Conservation (phyloP, 352 stramenopile species). For the Globisporangium viniferum region DNA sequence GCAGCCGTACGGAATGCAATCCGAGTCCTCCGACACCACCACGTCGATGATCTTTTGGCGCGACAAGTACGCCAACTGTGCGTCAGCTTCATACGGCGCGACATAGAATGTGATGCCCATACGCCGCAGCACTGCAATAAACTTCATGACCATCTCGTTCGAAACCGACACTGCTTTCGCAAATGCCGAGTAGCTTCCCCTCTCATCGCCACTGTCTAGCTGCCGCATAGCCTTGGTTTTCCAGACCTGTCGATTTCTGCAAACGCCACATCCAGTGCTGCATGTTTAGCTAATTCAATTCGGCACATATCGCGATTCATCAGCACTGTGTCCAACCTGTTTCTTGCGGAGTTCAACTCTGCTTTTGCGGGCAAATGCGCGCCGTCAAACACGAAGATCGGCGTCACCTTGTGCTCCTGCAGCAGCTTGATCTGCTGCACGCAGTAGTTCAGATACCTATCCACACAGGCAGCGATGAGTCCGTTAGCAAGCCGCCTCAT, state of each 20-base stretch:
- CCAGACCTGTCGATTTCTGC: slow-evolving; percentile 38
- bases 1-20: slow-evolving; percentile 95
- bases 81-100: slow-evolving; percentile 96
- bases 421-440: slow-evolving; percentile 89
- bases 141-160: slow-evolving; percentile 71
- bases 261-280: not conserved
- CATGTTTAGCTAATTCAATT: not conserved
- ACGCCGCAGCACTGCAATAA: slow-evolving; percentile 55
- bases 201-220: slow-evolving; percentile 22
- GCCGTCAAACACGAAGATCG: slow-evolving; percentile 94
- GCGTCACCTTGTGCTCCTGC: slow-evolving; percentile 75
- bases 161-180: slow-evolving; percentile 59
- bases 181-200: slow-evolving; percentile 28
- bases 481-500: not conserved
- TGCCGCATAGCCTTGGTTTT: slow-evolving; percentile 36
- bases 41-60: slow-evolving; percentile 87
- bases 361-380: slow-evolving; percentile 87
- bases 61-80: slow-evolving; percentile 94
- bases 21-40: slow-evolving; percentile 96
- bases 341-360: slow-evolving; percentile 44
- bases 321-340: slow-evolving; percentile 26
- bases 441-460: slow-evolving; percentile 84
- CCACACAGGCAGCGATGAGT: not conserved
- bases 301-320: not conserved
- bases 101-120: slow-evolving; percentile 92